These are phyloP conservation scores for Cordyceps javanica DNA, from an alignment of 2,329 filamentous ascomycete species.

Conservation along the genomic window DNA sequence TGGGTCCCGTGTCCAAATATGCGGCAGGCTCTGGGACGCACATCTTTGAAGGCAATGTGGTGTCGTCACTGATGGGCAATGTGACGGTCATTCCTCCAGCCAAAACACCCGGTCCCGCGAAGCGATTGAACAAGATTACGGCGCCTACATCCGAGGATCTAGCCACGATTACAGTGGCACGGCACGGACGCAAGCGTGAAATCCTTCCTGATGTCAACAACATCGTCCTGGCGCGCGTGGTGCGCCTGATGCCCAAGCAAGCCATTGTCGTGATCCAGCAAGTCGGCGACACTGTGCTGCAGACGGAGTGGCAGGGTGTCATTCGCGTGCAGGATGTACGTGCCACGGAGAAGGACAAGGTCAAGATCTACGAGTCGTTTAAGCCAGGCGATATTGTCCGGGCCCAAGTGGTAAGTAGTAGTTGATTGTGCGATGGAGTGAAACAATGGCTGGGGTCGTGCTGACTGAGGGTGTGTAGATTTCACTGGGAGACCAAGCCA, in stretches of 20 bases:
- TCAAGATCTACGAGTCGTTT: slow-evolving; percentile 86
- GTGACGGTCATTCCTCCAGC: slow-evolving; percentile 49
- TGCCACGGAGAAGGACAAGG: slow-evolving; percentile 91
- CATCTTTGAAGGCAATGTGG: slow-evolving; percentile 66
- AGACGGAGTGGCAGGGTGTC: slow-evolving; percentile 78
- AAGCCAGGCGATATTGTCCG: slow-evolving; percentile 87
- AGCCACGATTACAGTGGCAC: slow-evolving; percentile 51
- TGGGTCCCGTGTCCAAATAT: slow-evolving; percentile 64
- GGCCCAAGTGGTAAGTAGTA: slow-evolving; percentile 66
- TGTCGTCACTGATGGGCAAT: slow-evolving; percentile 75
- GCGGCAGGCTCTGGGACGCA: slow-evolving; percentile 78
- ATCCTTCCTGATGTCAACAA: slow-evolving; percentile 77
- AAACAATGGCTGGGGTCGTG: neutral
- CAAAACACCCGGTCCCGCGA: slow-evolving; percentile 44
- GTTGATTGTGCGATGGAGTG: neutral
- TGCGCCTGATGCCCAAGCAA: slow-evolving; percentile 77
- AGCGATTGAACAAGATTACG: slow-evolving; percentile 54
- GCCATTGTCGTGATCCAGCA: slow-evolving; percentile 82
- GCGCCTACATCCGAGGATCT: slow-evolving; percentile 37
- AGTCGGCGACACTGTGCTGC: slow-evolving; percentile 64
- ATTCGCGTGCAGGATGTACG: slow-evolving; percentile 87
- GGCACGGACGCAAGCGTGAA: slow-evolving; percentile 51
- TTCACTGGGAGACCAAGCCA: slow-evolving; percentile 85
- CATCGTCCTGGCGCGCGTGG: slow-evolving; percentile 76
- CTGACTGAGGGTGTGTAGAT: slow-evolving; percentile 47